phyloP scores from a whole-genome alignment of 192 early-diverging fungal genomes.

The Powellomyces hirtus region DNA sequence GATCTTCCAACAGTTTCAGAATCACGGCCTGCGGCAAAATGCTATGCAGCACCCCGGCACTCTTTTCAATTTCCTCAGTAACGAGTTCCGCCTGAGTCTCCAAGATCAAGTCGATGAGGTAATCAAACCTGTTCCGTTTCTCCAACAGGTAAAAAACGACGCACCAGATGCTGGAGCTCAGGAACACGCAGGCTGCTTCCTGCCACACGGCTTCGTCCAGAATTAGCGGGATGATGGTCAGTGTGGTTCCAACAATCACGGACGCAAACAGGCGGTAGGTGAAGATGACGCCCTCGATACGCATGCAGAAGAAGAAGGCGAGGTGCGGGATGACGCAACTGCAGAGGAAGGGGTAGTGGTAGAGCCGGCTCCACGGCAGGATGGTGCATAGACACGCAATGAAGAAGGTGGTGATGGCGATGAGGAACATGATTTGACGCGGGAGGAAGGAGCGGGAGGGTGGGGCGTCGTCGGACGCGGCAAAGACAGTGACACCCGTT shows the following conservation, averaged over 20 bases:
- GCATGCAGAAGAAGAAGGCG: constrained; percentile 22
- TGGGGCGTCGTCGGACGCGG: background rate
- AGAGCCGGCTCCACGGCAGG: constrained; percentile 20
- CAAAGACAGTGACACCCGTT: constrained; percentile 17
- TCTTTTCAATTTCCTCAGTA: constrained; percentile 40
- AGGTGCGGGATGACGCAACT: constrained; percentile 22
- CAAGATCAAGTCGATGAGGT: constrained; percentile 37
- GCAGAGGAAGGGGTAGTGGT: constrained; percentile 7
- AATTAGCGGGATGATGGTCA: constrained; percentile 2
- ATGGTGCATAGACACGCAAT: background rate
- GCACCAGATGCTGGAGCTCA: constrained; percentile 10
- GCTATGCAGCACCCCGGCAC: constrained; percentile 37
- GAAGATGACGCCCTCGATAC: constrained; percentile 31
- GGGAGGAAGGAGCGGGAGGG: background rate
- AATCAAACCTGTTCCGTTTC: constrained; percentile 18
- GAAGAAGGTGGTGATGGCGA: constrained; percentile 2
- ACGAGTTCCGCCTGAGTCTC: constrained; percentile 47
- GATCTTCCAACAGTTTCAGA: constrained; percentile 38
- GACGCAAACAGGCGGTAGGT: background rate
- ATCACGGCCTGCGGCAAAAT: constrained; percentile 49
- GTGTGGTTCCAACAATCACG: background rate
- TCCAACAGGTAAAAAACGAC: constrained; percentile 18
- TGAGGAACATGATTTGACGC: constrained; percentile 10
- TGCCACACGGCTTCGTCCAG: constrained; percentile 23
- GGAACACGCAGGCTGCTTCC: constrained; percentile 2